Percentiles rank a stretch among this genome's conserved stretches.
Conservation (phyloP, 2,329 filamentous ascomycete genomes). For the Alternaria arborescens region DNA sequence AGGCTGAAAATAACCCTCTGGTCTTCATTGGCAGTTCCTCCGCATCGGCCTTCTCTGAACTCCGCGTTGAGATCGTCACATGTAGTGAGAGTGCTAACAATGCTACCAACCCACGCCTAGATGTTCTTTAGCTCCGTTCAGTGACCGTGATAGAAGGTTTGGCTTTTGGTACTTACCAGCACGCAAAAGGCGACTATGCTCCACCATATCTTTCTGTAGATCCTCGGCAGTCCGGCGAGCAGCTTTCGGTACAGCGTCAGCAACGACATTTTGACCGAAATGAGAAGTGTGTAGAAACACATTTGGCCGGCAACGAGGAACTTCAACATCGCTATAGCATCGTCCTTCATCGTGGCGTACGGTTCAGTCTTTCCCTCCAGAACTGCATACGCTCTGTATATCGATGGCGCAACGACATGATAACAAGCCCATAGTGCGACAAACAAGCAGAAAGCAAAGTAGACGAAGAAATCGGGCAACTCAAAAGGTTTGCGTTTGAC, state of each 20-base stretch:
- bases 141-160: not conserved
- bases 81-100: conserved; percentile 46
- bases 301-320: conserved; percentile 52
- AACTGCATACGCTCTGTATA: conserved; percentile 44
- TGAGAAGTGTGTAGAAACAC: conserved; percentile 25
- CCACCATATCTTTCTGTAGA: conserved; percentile 51
- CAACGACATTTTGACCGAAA: conserved; percentile 19
- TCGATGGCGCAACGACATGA: conserved; percentile 40
- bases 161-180: not conserved
- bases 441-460: conserved; percentile 39
- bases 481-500: conserved; percentile 21
- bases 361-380: conserved; percentile 27
- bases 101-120: conserved; percentile 48
- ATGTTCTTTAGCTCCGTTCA: not conserved
- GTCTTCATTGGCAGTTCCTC: conserved; percentile 19
- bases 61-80: conserved; percentile 50
- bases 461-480: conserved; percentile 31
- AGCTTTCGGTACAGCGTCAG: conserved; percentile 51
- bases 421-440: conserved; percentile 40
- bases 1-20: conserved; percentile 34
- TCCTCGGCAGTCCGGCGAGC: conserved; percentile 26
- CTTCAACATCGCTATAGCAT: conserved; percentile 42
- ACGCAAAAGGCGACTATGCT: conserved; percentile 40
- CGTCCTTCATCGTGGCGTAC: conserved; percentile 42
- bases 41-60: conserved; percentile 44